A percentile compares a stretch with the other conserved stretches of the same genome.
Evolutionary conservation across 2,329 filamentous ascomycete species (phyloP).

Genomic region (Phialophora macrospora): DNA sequence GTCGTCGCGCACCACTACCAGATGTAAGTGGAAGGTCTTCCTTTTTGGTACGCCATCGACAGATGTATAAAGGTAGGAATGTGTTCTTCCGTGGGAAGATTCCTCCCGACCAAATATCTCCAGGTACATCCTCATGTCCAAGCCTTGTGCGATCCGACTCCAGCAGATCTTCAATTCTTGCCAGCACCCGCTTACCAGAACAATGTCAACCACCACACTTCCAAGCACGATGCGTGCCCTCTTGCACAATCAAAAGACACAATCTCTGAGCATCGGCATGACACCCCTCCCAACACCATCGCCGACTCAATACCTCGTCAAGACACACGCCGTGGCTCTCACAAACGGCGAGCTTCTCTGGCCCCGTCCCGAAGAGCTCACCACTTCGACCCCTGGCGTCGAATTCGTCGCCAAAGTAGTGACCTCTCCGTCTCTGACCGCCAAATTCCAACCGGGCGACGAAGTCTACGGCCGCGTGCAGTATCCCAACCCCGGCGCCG

Average conservation of each 20-base stretch:
- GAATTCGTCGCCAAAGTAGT: constrained; percentile 52
- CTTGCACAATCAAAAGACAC: constrained; percentile 27
- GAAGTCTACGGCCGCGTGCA: constrained; percentile 49
- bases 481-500: constrained; percentile 46
- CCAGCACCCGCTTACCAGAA: not conserved
- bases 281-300: constrained; percentile 38
- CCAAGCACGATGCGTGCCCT: constrained; percentile 33
- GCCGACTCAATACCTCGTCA: constrained; percentile 48
- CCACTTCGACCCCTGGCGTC: constrained; percentile 47
- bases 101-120: not conserved
- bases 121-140: not conserved
- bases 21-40: not conserved
- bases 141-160: not conserved
- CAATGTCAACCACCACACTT: constrained; percentile 22
- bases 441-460: constrained; percentile 48
- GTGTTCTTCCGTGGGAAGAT: not conserved
- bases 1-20: not conserved
- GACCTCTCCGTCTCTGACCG: constrained; percentile 41
- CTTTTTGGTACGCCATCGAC: not conserved
- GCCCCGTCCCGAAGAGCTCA: constrained; percentile 42
- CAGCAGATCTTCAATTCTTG: not conserved
- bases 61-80: constrained; percentile 4
- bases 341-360: constrained; percentile 53
- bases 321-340: constrained; percentile 47
- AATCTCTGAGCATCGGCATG: constrained; percentile 35